Evolutionary conservation across 805 yeast genomes (phyloP).

Genomic region (Metschnikowia rubicola): DNA sequence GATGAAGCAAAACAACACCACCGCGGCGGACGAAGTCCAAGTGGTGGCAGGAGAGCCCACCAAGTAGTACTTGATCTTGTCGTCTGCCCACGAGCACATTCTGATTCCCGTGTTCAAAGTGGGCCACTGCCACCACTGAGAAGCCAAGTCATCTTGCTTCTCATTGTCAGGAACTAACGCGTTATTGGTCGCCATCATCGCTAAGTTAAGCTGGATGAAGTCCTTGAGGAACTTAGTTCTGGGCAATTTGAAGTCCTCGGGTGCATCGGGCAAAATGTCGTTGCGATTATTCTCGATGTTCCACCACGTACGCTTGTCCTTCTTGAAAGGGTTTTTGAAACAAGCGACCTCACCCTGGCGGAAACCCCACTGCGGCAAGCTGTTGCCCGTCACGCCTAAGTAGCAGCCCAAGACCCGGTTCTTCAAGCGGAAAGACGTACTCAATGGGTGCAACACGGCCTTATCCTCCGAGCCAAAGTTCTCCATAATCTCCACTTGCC

Average conservation of each 20-base stretch:
- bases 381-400: slow-evolving; percentile 74
- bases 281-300: slow-evolving; percentile 72
- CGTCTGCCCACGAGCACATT: slow-evolving; percentile 69
- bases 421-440: slow-evolving; percentile 76
- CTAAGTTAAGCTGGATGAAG: slow-evolving; percentile 66
- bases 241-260: slow-evolving; percentile 63
- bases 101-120: slow-evolving; percentile 62
- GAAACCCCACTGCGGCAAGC: slow-evolving; percentile 96
- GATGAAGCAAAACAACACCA: slow-evolving; percentile 50
- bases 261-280: slow-evolving; percentile 54
- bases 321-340: slow-evolving; percentile 56
- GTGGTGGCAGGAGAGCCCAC: slow-evolving; percentile 68
- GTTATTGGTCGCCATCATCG: slow-evolving; percentile 82
- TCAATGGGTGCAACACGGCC: slow-evolving; percentile 65
- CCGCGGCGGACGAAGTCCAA: slow-evolving; percentile 65
- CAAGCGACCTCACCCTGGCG: slow-evolving; percentile 96
- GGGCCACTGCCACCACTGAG: slow-evolving; percentile 86
- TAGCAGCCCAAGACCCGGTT: slow-evolving; percentile 74
- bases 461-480: slow-evolving; percentile 55
- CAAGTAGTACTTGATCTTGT: slow-evolving; percentile 55
- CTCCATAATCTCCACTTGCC: slow-evolving; percentile 68
- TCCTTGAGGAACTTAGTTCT: slow-evolving; percentile 56
- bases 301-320: slow-evolving; percentile 90
- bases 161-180: slow-evolving; percentile 77
- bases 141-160: slow-evolving; percentile 67